These are phyloP conservation scores for Trichocomaceae sp. DNA, from an alignment of 2,329 filamentous ascomycete genomes.

Conservation along the genomic window DNA sequence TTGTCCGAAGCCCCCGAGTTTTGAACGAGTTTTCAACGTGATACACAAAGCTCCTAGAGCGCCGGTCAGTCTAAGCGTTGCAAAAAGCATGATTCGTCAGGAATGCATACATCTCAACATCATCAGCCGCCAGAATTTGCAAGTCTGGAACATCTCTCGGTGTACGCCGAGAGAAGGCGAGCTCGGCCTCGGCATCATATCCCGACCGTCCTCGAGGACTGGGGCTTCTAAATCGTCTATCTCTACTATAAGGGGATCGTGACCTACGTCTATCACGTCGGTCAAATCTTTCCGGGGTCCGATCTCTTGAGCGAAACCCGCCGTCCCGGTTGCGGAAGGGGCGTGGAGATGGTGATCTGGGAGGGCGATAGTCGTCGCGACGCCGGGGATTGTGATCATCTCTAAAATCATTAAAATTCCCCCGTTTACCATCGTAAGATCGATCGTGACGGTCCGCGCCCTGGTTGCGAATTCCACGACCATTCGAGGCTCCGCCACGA, in stretches of 20 bases:
- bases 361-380: constrained; percentile 61
- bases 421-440: constrained; percentile 27
- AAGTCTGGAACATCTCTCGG: constrained; percentile 78
- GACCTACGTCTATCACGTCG: constrained; percentile 57
- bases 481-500: constrained; percentile 30
- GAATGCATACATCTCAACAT: constrained; percentile 53
- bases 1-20: constrained; percentile 63
- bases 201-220: constrained; percentile 55
- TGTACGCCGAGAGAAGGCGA: constrained; percentile 67
- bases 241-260: constrained; percentile 59
- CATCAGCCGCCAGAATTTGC: constrained; percentile 74
- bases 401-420: constrained; percentile 44
- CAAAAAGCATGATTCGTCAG: background rate
- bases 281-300: constrained; percentile 47
- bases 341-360: constrained; percentile 54
- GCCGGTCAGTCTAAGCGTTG: constrained; percentile 3
- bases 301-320: constrained; percentile 46
- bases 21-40: constrained; percentile 76
- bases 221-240: constrained; percentile 61
- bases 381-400: constrained; percentile 42
- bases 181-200: constrained; percentile 52
- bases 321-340: constrained; percentile 57
- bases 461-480: constrained; percentile 25
- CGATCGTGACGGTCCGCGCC: constrained; percentile 42
- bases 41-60: constrained; percentile 62